phyloP scores from a whole-genome alignment of 352 stramenopile genomes.

The Globisporangium perplexum region DNA sequence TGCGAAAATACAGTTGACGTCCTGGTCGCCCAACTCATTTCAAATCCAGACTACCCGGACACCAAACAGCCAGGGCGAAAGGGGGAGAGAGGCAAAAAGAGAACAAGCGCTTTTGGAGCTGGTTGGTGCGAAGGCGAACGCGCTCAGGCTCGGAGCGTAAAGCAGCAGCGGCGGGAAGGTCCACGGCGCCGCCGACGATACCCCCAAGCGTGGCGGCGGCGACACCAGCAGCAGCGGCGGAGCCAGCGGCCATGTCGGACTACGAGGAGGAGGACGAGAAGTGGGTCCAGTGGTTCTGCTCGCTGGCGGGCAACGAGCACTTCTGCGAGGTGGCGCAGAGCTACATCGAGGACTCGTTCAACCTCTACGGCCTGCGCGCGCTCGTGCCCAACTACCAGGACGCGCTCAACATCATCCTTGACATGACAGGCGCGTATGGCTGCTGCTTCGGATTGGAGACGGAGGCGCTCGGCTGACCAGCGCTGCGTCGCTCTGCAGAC shows the following conservation, averaged over 20 bases:
- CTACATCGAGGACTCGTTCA: conserved; percentile 94
- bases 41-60: neutral
- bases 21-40: neutral
- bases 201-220: too few relatives aligned
- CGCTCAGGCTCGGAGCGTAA: neutral
- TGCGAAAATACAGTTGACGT: neutral
- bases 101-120: neutral
- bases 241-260: conserved; percentile 59
- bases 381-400: conserved; percentile 89
- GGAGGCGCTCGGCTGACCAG: neutral
- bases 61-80: neutral
- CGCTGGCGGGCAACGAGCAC: conserved; percentile 88
- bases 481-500: conserved; percentile 25
- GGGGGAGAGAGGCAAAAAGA: conserved; percentile 1
- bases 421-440: conserved; percentile 80
- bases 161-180: neutral
- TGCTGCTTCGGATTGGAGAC: neutral
- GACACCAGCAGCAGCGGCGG: too few relatives aligned
- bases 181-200: too few relatives aligned
- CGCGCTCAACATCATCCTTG: conserved; percentile 91
- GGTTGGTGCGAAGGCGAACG: neutral
- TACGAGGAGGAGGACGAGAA: conserved; percentile 91
- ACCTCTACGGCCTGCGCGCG: conserved; percentile 88
- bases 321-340: conserved; percentile 90
- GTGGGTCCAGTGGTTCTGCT: conserved; percentile 93